Base-by-base conservation (phyloP, 768 basidiomycete genomes). In the Fomitopsis serialis region DNA sequence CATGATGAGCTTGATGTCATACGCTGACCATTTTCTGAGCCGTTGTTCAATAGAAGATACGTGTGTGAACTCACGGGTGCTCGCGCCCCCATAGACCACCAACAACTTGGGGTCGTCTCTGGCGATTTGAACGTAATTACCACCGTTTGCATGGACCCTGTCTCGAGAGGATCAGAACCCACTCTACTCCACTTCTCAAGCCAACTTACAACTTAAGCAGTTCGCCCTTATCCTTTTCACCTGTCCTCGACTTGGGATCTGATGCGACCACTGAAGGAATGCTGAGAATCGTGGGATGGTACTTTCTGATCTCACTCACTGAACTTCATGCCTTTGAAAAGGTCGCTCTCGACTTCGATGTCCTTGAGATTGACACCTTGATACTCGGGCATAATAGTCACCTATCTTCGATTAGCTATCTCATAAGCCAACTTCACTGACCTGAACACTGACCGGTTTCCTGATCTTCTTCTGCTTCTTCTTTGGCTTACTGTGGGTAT, bases 251-350 rank as follows among this genome's bases (percentile, higher is more conserved):
- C 66, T 82, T 86, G 0, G 87, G 86, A 65, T 91, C 86, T 3
- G 87, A 81, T 56, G 83, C 76, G 3, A 92, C 84, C 66, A 89
- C 89, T 92, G 52, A 45, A 51, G 44, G 13, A 44, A 8, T 23
- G 35, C 3, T 13, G n/a, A 23, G 42, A 48, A 11, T 11, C 5
- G 6, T 32, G 29, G 5, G 29, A 22, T 21, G 3, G 36, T 5
- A 42, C 24, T 15, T 32, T 32, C 24, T 7, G 35, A 1, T 9
- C 17, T 2, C 29, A 73, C 87, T 63, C 49, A 95, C 95, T 84
- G 63, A 98, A 96, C 50, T 77, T 88, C 70, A 85, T 75, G 23
- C 78, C 87, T 13, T 80, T 71, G 61, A 98, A 92, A 17, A 97
- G 65, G 24, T 82, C 70, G 5, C 80, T 79, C 59, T 85, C 75